Percentiles rank a stretch among this genome's conserved stretches.
phyloP scores from a whole-genome alignment of 176 grass and related monocot species.

The Aegilops tauschii region DNA sequence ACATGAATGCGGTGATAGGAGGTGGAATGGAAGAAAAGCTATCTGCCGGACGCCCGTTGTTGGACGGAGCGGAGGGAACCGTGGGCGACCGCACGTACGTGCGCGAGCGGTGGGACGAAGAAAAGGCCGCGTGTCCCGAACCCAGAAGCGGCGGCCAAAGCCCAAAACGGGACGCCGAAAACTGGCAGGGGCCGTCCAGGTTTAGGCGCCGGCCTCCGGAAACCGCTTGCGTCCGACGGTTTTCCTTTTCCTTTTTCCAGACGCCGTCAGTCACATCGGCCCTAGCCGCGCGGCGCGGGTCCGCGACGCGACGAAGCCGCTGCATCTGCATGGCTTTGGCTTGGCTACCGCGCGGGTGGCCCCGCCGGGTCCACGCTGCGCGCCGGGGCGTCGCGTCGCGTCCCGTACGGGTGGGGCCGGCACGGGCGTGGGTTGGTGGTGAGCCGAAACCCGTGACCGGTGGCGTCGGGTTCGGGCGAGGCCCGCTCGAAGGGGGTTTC shows the following conservation, averaged over 20 bases:
- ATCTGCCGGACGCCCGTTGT: neutral
- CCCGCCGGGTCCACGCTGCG: neutral
- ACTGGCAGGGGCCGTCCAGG: neutral
- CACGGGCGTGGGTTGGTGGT: neutral
- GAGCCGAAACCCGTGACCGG: neutral
- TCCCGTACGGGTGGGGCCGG: neutral
- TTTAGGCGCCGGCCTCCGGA: slow-evolving; percentile 1
- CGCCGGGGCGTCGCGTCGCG: neutral
- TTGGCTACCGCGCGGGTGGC: neutral
- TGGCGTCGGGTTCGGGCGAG: neutral
- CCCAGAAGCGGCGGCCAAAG: neutral
- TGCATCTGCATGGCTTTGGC: neutral
- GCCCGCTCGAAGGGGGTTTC: neutral
- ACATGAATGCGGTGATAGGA: neutral
- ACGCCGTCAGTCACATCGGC: neutral
- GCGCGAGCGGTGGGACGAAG: neutral
- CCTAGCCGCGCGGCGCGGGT: neutral
- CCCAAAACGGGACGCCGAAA: neutral
- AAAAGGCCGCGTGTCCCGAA: neutral
- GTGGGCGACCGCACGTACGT: neutral
- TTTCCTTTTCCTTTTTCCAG: neutral
- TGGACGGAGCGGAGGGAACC: slow-evolving; percentile 17
- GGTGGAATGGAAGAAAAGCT: neutral
- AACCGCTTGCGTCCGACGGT: slow-evolving; percentile 30
- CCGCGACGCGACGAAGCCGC: neutral